phyloP scores from a whole-genome alignment of 2,329 filamentous ascomycete genomes.

The Thielaviopsis punctulata region DNA sequence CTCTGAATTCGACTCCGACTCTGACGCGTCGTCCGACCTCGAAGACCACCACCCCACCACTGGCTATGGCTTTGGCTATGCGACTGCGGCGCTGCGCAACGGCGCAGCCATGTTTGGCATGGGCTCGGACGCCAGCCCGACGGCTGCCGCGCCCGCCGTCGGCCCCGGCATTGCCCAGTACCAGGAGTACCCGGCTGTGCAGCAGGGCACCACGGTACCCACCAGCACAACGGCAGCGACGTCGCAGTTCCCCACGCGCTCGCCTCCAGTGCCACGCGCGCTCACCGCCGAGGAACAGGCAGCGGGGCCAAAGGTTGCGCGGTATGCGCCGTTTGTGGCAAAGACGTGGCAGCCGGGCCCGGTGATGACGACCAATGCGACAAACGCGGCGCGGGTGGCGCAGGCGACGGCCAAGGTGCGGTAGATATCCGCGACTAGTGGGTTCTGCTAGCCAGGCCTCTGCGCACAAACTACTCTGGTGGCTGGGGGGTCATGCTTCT shows the following conservation, averaged over 20 bases:
- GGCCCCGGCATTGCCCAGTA: neutral
- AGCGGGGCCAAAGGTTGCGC: conserved; percentile 7
- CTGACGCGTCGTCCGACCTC: neutral
- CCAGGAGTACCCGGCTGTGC: neutral
- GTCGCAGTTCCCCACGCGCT: neutral
- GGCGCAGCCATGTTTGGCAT: neutral
- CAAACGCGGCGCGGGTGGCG: neutral
- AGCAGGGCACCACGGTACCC: neutral
- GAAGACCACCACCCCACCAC: neutral
- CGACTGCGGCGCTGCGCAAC: neutral
- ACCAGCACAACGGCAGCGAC: neutral
- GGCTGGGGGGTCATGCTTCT: too few species aligned
- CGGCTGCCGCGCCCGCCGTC: neutral
- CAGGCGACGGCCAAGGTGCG: too few species aligned
- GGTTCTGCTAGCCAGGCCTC: too few species aligned
- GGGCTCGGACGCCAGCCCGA: neutral
- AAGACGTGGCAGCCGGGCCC: neutral
- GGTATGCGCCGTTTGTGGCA: conserved; percentile 8
- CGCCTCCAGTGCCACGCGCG: neutral
- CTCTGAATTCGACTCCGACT: neutral
- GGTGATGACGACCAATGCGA: neutral
- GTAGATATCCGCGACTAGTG: too few species aligned
- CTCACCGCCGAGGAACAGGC: neutral
- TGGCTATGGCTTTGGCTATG: neutral
- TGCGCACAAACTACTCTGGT: too few species aligned